Evolutionary conservation across 192 early-diverging fungal genomes (phyloP), one percentile per base, ranked within the genome.

Genomic region (Coemansia sp.): DNA sequence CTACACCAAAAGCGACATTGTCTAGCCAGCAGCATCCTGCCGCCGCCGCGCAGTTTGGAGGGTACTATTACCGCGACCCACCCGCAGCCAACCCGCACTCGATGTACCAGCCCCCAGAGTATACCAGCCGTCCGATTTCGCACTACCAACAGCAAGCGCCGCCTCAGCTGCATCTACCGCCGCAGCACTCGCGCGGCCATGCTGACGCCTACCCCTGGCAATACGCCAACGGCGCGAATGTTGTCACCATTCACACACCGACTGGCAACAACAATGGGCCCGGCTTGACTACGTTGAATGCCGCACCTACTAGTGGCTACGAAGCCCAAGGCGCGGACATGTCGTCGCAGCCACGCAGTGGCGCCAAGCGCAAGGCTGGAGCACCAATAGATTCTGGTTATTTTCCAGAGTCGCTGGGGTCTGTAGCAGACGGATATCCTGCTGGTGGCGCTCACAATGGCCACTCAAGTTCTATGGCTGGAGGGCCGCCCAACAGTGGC

Each of bases 341-440:
- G 42, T 50, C 59, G n/a, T 66, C 50, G 44, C 75, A 78, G 59
- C 19, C 64, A 3, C 62, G 64, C 13, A 41, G 34, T 33, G 64
- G 73, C 61, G 62, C 67, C 46, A 79, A 79, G 73, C 78, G 78
- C 69, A 74, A 79, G 63, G 66, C 66, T 36, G 71, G 71, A 24
- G 69, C 48, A 4, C 77, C 68, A 14, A 64, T 75, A 6, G 78
- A 81, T 63, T 75, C 73, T 37, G 78, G 78, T 4, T 81, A 75
- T 56, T 81, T 81, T 61, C 78, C 78, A 4, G 78, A 81, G 14
- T 7, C 67, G 17, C 50, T 67, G 10, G 59, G 59, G 59, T 60
- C 59, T 13, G 59, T 60, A 60, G 59, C 59, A 0, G 59, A 60
- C n/a, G 21, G 37, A 10, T 24, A 57, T 57, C 54, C 29, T 17